phyloP scores from a whole-genome alignment of 352 stramenopile genomes.

The Thalassiosira livingstoniorum region DNA sequence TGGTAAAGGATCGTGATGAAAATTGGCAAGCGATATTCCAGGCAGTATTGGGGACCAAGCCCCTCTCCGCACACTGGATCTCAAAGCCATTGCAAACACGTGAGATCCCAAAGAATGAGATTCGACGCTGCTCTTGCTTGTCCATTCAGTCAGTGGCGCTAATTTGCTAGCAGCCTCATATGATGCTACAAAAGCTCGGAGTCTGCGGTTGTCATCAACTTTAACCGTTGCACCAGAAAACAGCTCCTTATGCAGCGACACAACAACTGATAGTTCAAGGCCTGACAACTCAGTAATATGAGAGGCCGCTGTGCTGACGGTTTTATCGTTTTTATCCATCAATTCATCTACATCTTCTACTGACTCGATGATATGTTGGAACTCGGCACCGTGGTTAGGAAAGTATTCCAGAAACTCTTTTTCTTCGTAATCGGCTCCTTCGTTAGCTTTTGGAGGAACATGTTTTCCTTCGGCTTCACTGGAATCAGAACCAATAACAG shows the following conservation, averaged over 20 bases:
- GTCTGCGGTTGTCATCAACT: constrained; percentile 60
- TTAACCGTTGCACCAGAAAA: constrained; percentile 54
- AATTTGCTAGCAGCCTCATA: constrained; percentile 72
- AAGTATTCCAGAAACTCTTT: constrained; percentile 73
- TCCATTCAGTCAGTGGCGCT: constrained; percentile 62
- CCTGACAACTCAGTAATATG: constrained; percentile 61
- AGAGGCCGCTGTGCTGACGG: constrained; percentile 30
- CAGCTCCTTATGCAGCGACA: constrained; percentile 66
- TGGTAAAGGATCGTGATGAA: constrained; percentile 92
- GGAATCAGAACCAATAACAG: constrained; percentile 45
- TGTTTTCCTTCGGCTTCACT: background rate
- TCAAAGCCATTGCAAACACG: constrained; percentile 80
- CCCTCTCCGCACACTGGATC: constrained; percentile 48
- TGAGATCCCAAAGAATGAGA: constrained; percentile 70
- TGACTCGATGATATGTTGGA: constrained; percentile 55
- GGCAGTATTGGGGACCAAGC: constrained; percentile 35
- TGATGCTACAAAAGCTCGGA: constrained; percentile 64
- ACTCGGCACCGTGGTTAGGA: constrained; percentile 66
- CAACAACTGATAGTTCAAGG: constrained; percentile 64
- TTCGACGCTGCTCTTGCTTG: constrained; percentile 52
- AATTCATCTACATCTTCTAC: constrained; percentile 31
- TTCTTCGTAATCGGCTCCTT: constrained; percentile 57
- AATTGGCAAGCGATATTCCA: constrained; percentile 80
- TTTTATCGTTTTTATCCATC: constrained; percentile 24
- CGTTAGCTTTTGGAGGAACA: background rate